Conservation (phyloP, 352 stramenopile genomes). For the Aphanomyces stellatus region DNA sequence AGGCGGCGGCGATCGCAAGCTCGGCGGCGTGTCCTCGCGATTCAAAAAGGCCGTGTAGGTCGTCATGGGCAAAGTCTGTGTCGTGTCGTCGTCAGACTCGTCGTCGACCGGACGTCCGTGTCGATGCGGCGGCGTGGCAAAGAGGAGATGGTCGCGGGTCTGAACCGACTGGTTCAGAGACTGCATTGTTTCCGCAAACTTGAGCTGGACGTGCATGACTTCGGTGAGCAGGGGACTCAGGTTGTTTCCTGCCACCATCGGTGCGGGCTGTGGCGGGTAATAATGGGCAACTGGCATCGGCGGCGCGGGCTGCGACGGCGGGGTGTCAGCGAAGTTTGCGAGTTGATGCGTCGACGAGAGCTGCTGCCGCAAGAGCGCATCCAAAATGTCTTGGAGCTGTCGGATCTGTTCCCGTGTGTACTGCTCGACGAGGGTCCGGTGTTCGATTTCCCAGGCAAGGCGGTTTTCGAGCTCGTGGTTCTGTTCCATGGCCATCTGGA, state of each 20-base stretch:
- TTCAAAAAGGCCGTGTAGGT: conserved; percentile 1
- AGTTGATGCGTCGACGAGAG: not conserved
- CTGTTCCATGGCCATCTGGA: conserved; percentile 16
- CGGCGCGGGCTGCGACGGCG: too few species aligned
- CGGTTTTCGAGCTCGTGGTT: conserved; percentile 15
- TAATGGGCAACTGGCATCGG: too few species aligned
- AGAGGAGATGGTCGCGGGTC: conserved; percentile 6
- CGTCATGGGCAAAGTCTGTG: not conserved
- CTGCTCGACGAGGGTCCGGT: conserved; percentile 15
- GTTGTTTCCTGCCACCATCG: not conserved
- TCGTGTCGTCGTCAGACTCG: not conserved
- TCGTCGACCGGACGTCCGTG: not conserved
- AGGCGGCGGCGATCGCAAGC: not conserved
- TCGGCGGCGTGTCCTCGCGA: conserved; percentile 2
- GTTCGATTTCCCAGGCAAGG: conserved; percentile 18
- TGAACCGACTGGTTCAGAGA: conserved; percentile 16
- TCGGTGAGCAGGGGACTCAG: conserved; percentile 16
- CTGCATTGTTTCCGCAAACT: conserved; percentile 21
- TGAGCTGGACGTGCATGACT: conserved; percentile 19
- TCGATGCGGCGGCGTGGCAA: not conserved
- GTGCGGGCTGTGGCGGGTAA: too few species aligned
- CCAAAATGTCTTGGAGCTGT: conserved; percentile 14
- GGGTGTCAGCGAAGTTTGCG: not conserved
- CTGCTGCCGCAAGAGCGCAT: not conserved
- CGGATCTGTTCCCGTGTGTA: conserved; percentile 14